A percentile compares a stretch with the other conserved stretches of the same genome.
phyloP scores from a whole-genome alignment of 163 green algal species.

The Scenedesmus sp. region DNA sequence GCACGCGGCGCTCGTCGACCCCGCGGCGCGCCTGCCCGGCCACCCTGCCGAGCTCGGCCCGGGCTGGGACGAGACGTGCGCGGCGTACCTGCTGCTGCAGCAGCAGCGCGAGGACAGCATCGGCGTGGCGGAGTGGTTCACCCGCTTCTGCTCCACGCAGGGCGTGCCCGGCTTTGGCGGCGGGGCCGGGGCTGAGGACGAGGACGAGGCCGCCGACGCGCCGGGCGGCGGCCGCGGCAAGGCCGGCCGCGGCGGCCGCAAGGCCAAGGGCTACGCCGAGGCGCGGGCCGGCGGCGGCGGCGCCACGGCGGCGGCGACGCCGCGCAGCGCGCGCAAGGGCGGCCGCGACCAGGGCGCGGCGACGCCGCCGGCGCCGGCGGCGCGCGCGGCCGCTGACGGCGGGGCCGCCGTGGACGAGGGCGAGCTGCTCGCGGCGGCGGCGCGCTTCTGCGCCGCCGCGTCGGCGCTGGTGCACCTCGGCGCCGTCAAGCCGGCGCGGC shows the following conservation, averaged over 20 bases:
- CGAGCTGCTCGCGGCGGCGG: conserved; percentile 47
- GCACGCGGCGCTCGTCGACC: conserved; percentile 17
- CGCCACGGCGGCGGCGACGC: background rate
- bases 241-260: background rate
- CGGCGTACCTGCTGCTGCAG: conserved; percentile 65
- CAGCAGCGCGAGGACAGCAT: conserved; percentile 57
- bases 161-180: conserved; percentile 15
- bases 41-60: background rate
- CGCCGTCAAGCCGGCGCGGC: conserved; percentile 56
- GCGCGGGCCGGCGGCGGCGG: background rate
- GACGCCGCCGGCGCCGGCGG: conserved; percentile 7
- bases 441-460: conserved; percentile 63
- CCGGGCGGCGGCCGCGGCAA: conserved; percentile 8
- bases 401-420: conserved; percentile 4
- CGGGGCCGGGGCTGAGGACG: conserved; percentile 1
- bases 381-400: background rate
- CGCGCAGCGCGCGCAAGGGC: background rate
- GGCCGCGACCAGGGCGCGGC: background rate
- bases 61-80: conserved; percentile 59
- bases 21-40: background rate
- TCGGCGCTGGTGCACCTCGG: conserved; percentile 70
- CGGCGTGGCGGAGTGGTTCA: conserved; percentile 71
- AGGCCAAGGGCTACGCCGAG: conserved; percentile 23
- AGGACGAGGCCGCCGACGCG: conserved; percentile 1
- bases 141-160: conserved; percentile 56